These are phyloP conservation scores for Aureobasidium sp. DNA, from an alignment of 2,329 filamentous ascomycete species.

Conservation along the genomic window DNA sequence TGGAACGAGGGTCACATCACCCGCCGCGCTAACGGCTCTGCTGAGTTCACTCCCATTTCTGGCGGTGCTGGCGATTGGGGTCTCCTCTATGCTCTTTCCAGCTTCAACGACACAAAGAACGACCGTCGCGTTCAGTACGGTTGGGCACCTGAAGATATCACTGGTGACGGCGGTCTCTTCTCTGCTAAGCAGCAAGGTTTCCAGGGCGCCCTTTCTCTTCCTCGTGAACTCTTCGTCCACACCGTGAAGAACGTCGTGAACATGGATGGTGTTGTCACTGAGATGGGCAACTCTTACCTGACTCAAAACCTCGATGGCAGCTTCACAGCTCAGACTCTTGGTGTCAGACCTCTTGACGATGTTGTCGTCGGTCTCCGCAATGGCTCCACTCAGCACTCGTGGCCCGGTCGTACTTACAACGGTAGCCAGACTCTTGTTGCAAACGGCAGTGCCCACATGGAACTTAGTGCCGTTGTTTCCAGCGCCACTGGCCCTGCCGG, in stretches of 20 bases:
- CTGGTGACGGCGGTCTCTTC: conserved; percentile 32
- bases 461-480: conserved; percentile 35
- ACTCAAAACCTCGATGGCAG: conserved; percentile 26
- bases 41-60: conserved; percentile 37
- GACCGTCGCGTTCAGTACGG: conserved; percentile 42
- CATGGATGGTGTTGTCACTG: conserved; percentile 27
- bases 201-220: conserved; percentile 38
- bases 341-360: conserved; percentile 37
- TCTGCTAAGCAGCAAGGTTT: conserved; percentile 37
- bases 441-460: conserved; percentile 32
- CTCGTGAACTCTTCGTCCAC: conserved; percentile 41
- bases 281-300: conserved; percentile 31
- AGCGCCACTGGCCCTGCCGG: conserved; percentile 35
- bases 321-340: conserved; percentile 39
- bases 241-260: conserved; percentile 35
- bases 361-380: conserved; percentile 36
- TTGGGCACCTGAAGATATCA: conserved; percentile 39
- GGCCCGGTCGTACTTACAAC: conserved; percentile 22
- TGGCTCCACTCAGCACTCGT: conserved; percentile 23
- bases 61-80: conserved; percentile 40
- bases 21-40: conserved; percentile 38
- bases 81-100: conserved; percentile 38
- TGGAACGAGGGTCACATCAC: conserved; percentile 40
- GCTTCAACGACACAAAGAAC: conserved; percentile 43
- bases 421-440: conserved; percentile 23